Evolutionary conservation across 495 filamentous ascomycete genomes (phyloP), one percentile per base, ranked within the genome.

Genomic region (Cercophora sp.): DNA sequence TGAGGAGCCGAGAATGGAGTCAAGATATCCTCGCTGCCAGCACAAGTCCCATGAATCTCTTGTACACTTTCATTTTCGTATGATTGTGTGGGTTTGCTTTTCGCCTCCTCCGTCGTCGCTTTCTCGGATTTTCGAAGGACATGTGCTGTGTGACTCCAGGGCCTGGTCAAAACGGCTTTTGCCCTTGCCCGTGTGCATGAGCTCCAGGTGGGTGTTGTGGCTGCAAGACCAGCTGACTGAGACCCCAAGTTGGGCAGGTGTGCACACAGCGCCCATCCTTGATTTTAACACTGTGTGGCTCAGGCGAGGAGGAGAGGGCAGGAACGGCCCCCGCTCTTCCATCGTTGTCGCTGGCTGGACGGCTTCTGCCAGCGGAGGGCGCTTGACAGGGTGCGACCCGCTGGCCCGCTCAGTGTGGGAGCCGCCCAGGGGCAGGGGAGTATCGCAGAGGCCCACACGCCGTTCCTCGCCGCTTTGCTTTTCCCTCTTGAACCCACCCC

Each of bases 401-500:
- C 37, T 50, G 57, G 35, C 53, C 57, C 57, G 54, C 52, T 54
- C 44, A 56, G 53, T 59, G 53, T 55, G 57, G 49, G 46, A 59
- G 56, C 56, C 56, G 56, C 56, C 50, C 40, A 31, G 50, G 19
- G 19, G n/a, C 16, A 27, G 24, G 27, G 46, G 18, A 9, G 31
- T 18, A 25, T 19, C 15, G 18, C 46, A 48, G 46, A 42, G 29
- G 22, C 56, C 52, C 56, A 57, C 50, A 57, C 48, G 57, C 56
- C 41, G 52, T 54, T 63, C 59, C 60, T 48, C 44, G 34, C 48
- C 54, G 31, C 55, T 52, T 60, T 60, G 52, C 60, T 65, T 58
- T 62, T 64, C 61, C 58, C 51, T 64, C 61, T 62, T 57, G 56
- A 65, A 52, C 53, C 53, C 52, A 44, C 58, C 59, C 62, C 64